A percentile compares a stretch with the other conserved stretches of the same genome.
phyloP scores from a whole-genome alignment of 352 stramenopile species.

The Phytophthora foliorum region DNA sequence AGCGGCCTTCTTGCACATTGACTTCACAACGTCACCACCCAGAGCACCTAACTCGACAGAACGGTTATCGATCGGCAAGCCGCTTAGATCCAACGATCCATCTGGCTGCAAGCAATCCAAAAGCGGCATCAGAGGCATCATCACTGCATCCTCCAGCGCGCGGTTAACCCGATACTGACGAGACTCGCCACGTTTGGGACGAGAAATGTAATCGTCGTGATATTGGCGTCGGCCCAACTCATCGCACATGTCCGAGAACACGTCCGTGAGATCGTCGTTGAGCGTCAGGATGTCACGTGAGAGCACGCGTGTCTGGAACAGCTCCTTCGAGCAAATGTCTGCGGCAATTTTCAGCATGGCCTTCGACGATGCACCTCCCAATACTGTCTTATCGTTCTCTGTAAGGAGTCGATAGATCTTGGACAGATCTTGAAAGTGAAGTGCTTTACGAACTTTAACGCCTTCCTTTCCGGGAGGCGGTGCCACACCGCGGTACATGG shows the following conservation, averaged over 20 bases:
- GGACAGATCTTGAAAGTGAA: constrained; percentile 33
- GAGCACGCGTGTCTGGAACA: constrained; percentile 36
- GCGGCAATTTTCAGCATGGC: constrained; percentile 22
- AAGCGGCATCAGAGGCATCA: constrained; percentile 38
- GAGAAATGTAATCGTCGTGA: constrained; percentile 34
- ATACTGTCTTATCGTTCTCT: constrained; percentile 31
- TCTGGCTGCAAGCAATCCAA: constrained; percentile 42
- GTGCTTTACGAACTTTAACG: neutral
- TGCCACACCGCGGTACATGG: neutral
- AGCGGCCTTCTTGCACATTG: constrained; percentile 5
- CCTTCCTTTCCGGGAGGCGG: constrained; percentile 10
- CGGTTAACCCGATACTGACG: constrained; percentile 29
- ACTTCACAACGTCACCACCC: neutral
- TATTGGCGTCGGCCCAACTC: constrained; percentile 10
- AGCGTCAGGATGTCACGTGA: constrained; percentile 42
- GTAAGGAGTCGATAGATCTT: constrained; percentile 23
- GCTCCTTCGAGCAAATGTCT: constrained; percentile 19
- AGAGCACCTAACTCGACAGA: neutral
- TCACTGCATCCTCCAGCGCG: constrained; percentile 30
- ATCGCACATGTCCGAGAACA: constrained; percentile 39
- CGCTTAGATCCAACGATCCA: constrained; percentile 23
- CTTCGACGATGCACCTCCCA: constrained; percentile 11
- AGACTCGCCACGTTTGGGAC: constrained; percentile 5
- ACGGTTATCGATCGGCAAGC: constrained; percentile 6
- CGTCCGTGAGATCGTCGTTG: constrained; percentile 37